Evolutionary conservation across 2,329 filamentous ascomycete species (phyloP), one percentile per base, ranked within the genome.

Genomic region (Chaetomium strumarium): DNA sequence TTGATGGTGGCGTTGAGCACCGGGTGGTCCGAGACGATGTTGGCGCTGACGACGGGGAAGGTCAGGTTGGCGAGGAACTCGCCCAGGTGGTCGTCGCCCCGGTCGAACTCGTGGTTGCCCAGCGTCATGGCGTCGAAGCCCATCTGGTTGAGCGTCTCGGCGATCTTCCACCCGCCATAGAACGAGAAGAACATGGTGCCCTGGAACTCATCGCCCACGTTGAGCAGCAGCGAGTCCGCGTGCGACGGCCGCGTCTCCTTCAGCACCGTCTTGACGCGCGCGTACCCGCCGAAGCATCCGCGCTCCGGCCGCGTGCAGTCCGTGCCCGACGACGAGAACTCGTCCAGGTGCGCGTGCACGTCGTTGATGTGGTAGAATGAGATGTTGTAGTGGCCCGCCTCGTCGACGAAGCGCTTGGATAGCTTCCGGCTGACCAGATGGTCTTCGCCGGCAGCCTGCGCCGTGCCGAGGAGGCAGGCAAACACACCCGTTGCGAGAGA

Each of bases 291-390:
- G 53, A 75, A 83, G 67, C 83, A 86, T 39, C 81, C 83, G 44
- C 72, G 69, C 47, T 72, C 67, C 0, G 79, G 75, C 24, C 73
- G 67, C 0, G 73, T 77, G 69, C 83, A 86, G 67, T 85, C 81
- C 11, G 79, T 78, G 50, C 83, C 83, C 0, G 79, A 79, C 13
- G 76, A 74, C 29, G 75, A 71, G 67, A 80, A 86, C 65, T 85
- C 68, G 63, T 85, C 82, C 16, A 86, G 70, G 63, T 86, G 83
- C 13, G 83, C 77, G 64, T 86, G 83, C 13, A 86, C 80, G 63
- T 86, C 83, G 62, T 86, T 86, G 72, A 86, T 75, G 65, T 86
- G 83, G 68, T 84, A 85, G 69, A 85, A 84, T 7, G 81, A 79
- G 52, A 81, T 75, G 62, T 80, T 80, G 63, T 74, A 79, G 59